These are phyloP conservation scores for Ascochyta viciae-villosae DNA, from an alignment of 2,329 filamentous ascomycete species.

Conservation along the genomic window DNA sequence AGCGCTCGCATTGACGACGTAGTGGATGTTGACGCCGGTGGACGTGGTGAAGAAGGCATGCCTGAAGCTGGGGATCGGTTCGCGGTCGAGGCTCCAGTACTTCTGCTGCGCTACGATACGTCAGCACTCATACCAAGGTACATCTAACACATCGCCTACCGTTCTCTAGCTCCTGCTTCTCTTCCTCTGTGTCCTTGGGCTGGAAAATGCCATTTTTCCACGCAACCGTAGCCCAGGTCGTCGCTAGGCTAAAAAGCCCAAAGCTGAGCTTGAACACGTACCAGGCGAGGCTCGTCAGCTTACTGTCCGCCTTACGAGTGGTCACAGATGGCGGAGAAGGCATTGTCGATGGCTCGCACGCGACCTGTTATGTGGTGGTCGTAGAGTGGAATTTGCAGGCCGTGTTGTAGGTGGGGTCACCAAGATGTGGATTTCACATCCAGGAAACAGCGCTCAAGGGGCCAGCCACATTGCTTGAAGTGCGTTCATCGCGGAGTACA, in stretches of 20 bases:
- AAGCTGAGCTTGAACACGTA: constrained; percentile 39
- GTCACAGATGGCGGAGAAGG: constrained; percentile 10
- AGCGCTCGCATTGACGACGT: constrained; percentile 52
- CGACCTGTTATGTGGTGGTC: not conserved
- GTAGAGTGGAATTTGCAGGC: not conserved
- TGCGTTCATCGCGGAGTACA: not conserved
- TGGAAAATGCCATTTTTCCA: constrained; percentile 39
- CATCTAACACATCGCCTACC: constrained; percentile 22
- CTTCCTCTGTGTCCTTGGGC: constrained; percentile 34
- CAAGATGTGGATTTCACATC: not conserved
- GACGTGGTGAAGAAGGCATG: constrained; percentile 61
- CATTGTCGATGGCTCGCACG: constrained; percentile 7
- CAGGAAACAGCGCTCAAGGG: not conserved
- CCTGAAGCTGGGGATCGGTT: constrained; percentile 53
- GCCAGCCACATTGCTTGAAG: not conserved
- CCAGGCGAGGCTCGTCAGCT: constrained; percentile 32
- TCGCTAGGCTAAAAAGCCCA: constrained; percentile 37
- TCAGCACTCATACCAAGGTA: constrained; percentile 1
- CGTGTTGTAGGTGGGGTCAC: constrained; percentile 4
- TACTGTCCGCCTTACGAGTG: not conserved
- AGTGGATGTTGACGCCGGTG: constrained; percentile 62
- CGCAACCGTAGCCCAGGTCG: constrained; percentile 30
- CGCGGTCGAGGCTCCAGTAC: constrained; percentile 62
- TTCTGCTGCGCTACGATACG: constrained; percentile 55
- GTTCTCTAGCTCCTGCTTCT: constrained; percentile 36